Evolutionary conservation across 1,139 yeast species (phyloP).

Genomic region (Geotrichum citri-aurantii): DNA sequence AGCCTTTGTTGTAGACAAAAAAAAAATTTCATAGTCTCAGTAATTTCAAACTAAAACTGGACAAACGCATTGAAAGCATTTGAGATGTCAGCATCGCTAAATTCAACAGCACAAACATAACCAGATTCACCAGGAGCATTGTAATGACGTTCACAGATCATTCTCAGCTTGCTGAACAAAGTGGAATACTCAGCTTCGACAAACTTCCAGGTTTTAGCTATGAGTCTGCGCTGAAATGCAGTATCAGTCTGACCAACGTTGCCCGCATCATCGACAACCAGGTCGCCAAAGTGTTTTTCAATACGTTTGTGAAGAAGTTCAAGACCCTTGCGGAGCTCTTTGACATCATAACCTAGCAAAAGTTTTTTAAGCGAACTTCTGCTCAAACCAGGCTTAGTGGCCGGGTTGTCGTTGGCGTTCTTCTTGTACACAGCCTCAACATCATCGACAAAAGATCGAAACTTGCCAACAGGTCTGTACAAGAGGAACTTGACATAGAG

Average conservation of each 20-base stretch:
- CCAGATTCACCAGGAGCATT: conserved; percentile 33
- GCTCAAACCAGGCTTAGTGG: conserved; percentile 60
- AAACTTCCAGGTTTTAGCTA: conserved; percentile 50
- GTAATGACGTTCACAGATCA: conserved; percentile 43
- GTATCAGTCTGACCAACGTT: conserved; percentile 34
- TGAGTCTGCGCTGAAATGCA: conserved; percentile 38
- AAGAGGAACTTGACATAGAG: conserved; percentile 48
- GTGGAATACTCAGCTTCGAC: conserved; percentile 47
- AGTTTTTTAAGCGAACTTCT: conserved; percentile 54
- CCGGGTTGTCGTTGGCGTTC: conserved; percentile 42
- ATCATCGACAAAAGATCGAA: conserved; percentile 60
- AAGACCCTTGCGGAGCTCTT: conserved; percentile 54
- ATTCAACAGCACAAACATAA: conserved; percentile 32
- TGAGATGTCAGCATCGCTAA: conserved; percentile 42
- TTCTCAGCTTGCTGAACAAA: conserved; percentile 39
- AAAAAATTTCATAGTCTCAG: not conserved
- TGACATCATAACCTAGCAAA: conserved; percentile 49
- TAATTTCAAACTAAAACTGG: not conserved
- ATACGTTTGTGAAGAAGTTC: conserved; percentile 53
- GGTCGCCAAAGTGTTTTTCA: conserved; percentile 49
- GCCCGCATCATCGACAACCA: conserved; percentile 30
- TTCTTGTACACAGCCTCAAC: conserved; percentile 49
- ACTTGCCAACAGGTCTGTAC: conserved; percentile 56
- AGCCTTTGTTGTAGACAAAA: not conserved
- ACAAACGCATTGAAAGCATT: conserved; percentile 34